Evolutionary conservation across 805 yeast genomes (phyloP), one percentile per base, ranked within the genome.

Genomic region (Starmerella floris): DNA sequence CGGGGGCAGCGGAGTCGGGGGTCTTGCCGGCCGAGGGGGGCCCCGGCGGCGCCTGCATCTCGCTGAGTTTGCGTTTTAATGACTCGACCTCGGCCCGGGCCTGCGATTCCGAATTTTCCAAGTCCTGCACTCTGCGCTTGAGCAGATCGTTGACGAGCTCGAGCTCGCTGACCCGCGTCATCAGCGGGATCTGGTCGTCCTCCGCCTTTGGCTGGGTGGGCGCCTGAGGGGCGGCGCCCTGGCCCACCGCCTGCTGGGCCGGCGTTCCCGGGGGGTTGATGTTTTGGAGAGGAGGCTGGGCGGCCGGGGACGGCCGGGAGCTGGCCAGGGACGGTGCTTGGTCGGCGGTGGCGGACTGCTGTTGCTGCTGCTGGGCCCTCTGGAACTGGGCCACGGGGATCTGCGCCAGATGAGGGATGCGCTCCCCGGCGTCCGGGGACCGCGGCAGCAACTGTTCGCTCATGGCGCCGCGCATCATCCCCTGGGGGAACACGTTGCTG

Each of bases 81-180:
- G 32, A 22, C 22, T 38, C 53, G 19, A 40, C 49, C 19, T 45
- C 41, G 28, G 51, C 49, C 5, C 66, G 54, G 10, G 65, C 59
- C 23, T 57, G 51, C 8, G 55, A 42, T 44, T 65, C 69, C 2
- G 60, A 49, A 13, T 57, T 52, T 62, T 88, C 95, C 50, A 88
- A 67, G 57, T 88, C 95, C 59, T 72, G 67, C 35, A 88, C 83
- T 51, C 94, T 73, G 5, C 88, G 74, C 52, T 83, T 74, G 65
- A 84, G 83, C 45, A 88, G 64, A 57, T 87, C 96, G 54, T 85
- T 87, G 32, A 88, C 94, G 34, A 87, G 67, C 59, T 88, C 97
- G 48, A 88, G 69, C 59, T 88, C 97, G 11, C 81, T 74, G 20
- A 87, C 83, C 45, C 93, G 69, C 0, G 95, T 83, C 50, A 75